These are phyloP conservation scores for Tolypocladium nubicola DNA, from an alignment of 2,329 filamentous ascomycete genomes.

Conservation along the genomic window DNA sequence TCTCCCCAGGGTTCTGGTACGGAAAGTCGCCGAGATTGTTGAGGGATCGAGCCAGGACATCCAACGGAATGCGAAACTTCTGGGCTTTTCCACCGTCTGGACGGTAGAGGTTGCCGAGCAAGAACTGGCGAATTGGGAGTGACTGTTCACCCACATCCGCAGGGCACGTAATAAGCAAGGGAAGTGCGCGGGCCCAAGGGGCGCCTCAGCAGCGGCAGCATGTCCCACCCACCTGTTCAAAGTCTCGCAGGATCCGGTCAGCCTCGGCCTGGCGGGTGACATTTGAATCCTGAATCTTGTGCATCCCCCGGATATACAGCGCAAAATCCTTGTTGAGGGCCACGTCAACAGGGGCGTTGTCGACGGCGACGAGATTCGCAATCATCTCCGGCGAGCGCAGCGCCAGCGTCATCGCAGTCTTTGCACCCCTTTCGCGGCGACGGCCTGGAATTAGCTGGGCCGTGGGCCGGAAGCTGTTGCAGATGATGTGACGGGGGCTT, in stretches of 20 bases:
- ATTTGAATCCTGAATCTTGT: constrained; percentile 58
- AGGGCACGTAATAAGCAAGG: neutral
- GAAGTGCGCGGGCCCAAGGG: neutral
- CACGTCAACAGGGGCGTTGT: constrained; percentile 84
- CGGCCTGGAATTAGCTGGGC: neutral
- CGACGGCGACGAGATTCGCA: constrained; percentile 67
- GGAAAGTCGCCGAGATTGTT: constrained; percentile 82
- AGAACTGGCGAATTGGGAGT: constrained; percentile 75
- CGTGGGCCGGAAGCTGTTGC: neutral
- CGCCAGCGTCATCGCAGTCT: constrained; percentile 81
- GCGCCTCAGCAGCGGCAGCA: neutral
- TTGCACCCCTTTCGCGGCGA: constrained; percentile 59
- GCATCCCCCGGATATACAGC: constrained; percentile 77
- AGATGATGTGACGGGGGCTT: constrained; percentile 13
- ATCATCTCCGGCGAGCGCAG: constrained; percentile 59
- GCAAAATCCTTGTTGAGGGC: constrained; percentile 64
- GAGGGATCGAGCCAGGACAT: constrained; percentile 55
- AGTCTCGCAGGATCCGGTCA: constrained; percentile 64
- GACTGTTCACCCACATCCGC: constrained; percentile 24
- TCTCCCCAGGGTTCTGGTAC: constrained; percentile 59
- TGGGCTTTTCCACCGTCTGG: constrained; percentile 39
- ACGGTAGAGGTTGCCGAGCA: constrained; percentile 74
- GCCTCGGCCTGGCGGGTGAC: constrained; percentile 66
- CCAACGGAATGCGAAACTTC: constrained; percentile 72
- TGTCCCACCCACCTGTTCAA: constrained; percentile 46